Evolutionary conservation across 2,329 filamentous ascomycete species (phyloP).

Genomic region (Xylariales sp.): DNA sequence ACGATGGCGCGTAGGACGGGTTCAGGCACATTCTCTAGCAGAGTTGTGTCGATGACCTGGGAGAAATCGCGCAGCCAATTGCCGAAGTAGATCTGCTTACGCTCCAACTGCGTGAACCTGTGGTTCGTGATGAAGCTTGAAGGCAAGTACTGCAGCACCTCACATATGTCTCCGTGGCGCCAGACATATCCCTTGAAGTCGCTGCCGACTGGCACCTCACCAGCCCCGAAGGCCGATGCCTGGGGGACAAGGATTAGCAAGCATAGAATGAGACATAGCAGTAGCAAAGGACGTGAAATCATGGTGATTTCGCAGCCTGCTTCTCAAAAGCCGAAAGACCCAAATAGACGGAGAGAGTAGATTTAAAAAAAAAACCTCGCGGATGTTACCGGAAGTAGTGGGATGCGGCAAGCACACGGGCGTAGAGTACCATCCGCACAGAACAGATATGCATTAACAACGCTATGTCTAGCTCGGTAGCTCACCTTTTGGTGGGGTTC

Average conservation of each 20-base stretch:
- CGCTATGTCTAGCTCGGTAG: not conserved
- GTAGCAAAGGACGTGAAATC: constrained; percentile 29
- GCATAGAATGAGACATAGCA: constrained; percentile 46
- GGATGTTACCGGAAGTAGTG: not conserved
- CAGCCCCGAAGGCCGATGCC: constrained; percentile 54
- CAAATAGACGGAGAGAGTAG: not conserved
- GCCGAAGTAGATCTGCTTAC: constrained; percentile 57
- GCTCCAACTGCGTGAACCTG: constrained; percentile 54
- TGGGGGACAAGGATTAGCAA: constrained; percentile 50
- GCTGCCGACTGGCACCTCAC: constrained; percentile 52
- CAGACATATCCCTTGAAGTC: constrained; percentile 57
- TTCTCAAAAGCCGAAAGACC: not conserved
- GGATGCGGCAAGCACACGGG: constrained; percentile 6
- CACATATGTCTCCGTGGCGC: constrained; percentile 55
- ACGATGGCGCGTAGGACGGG: constrained; percentile 66
- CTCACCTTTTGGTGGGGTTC: not conserved
- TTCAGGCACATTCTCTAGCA: constrained; percentile 63
- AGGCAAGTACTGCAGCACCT: constrained; percentile 53
- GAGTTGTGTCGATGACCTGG: constrained; percentile 66
- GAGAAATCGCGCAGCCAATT: constrained; percentile 62
- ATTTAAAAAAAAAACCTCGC: not conserved
- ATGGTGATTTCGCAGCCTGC: constrained; percentile 17
- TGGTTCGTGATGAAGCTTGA: constrained; percentile 53
- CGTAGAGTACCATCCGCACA: not conserved
- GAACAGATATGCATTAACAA: not conserved